Conservation (phyloP, 352 stramenopile species). For the Phytopythium oedochilum region DNA sequence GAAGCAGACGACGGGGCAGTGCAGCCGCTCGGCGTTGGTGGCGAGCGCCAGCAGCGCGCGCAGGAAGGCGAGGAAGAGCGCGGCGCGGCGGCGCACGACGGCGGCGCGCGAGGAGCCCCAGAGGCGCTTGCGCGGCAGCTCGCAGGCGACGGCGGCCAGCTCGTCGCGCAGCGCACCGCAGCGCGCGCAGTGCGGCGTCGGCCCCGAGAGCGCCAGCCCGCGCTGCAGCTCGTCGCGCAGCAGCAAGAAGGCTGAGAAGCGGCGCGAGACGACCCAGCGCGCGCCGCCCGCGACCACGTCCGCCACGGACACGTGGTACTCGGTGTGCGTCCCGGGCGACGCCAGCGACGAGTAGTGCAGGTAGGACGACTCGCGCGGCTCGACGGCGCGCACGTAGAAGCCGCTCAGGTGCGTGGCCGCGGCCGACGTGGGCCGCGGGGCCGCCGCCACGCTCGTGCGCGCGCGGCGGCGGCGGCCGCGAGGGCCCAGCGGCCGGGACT, state of each 20-base stretch:
- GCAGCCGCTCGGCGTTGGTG: slow-evolving; percentile 44
- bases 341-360: slow-evolving; percentile 42
- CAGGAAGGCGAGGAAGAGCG: slow-evolving; percentile 54
- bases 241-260: slow-evolving; percentile 63
- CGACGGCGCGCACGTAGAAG: slow-evolving; percentile 60
- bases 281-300: slow-evolving; percentile 35
- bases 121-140: slow-evolving; percentile 54
- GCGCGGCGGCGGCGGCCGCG: not conserved
- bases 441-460: slow-evolving; percentile 1
- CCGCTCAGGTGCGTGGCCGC: slow-evolving; percentile 37
- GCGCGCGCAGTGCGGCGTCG: slow-evolving; percentile 42
- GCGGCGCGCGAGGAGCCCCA: slow-evolving; percentile 45
- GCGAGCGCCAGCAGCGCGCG: slow-evolving; percentile 46
- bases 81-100: slow-evolving; percentile 37
- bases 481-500: not conserved
- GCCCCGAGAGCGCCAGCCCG: slow-evolving; percentile 28
- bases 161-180: slow-evolving; percentile 44
- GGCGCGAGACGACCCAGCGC: slow-evolving; percentile 56
- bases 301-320: slow-evolving; percentile 64
- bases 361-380: slow-evolving; percentile 44
- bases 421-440: slow-evolving; percentile 2
- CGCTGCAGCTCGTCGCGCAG: slow-evolving; percentile 49
- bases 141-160: slow-evolving; percentile 33
- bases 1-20: slow-evolving; percentile 46
- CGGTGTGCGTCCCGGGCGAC: slow-evolving; percentile 40